phyloP scores from a whole-genome alignment of 1,139 yeast genomes.

The Nadsonia starkeyi-henricii region DNA sequence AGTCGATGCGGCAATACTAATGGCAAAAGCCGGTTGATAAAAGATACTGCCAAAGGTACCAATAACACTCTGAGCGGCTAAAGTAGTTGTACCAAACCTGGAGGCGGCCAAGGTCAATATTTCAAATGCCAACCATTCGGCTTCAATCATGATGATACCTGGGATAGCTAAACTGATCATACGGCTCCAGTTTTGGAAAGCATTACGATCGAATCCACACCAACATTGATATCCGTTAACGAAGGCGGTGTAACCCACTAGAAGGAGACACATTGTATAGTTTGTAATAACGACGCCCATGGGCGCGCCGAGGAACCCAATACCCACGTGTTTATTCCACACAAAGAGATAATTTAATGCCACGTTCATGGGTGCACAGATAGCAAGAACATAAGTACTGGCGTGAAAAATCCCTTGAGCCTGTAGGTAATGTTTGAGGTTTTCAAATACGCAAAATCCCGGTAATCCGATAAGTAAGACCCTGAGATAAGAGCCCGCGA shows the following conservation, averaged over 20 bases:
- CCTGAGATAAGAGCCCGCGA: slow-evolving; percentile 54
- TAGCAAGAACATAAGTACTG: slow-evolving; percentile 59
- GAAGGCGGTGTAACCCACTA: slow-evolving; percentile 38
- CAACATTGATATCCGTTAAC: slow-evolving; percentile 60
- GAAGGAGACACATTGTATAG: slow-evolving; percentile 44
- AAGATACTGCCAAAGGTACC: slow-evolving; percentile 68
- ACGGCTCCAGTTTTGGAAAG: slow-evolving; percentile 40
- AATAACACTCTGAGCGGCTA: slow-evolving; percentile 83
- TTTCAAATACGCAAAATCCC: slow-evolving; percentile 71
- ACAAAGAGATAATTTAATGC: slow-evolving; percentile 61
- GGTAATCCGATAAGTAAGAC: slow-evolving; percentile 67
- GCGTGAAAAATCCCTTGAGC: slow-evolving; percentile 92
- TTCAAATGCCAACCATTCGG: slow-evolving; percentile 76
- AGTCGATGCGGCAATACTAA: slow-evolving; percentile 75
- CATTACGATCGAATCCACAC: slow-evolving; percentile 42
- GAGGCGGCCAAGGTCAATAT: slow-evolving; percentile 58
- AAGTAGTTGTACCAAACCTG: slow-evolving; percentile 63
- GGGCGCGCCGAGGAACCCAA: slow-evolving; percentile 60
- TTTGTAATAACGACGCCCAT: slow-evolving; percentile 47
- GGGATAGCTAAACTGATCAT: slow-evolving; percentile 60
- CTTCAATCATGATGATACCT: slow-evolving; percentile 71
- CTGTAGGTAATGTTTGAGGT: slow-evolving; percentile 68
- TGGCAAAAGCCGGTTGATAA: slow-evolving; percentile 81
- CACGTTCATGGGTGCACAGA: slow-evolving; percentile 72
- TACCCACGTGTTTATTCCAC: slow-evolving; percentile 50